Evolutionary conservation across 176 grass and related monocot species (phyloP), one percentile per base, ranked within the genome.

Genomic region (Poa annua): DNA sequence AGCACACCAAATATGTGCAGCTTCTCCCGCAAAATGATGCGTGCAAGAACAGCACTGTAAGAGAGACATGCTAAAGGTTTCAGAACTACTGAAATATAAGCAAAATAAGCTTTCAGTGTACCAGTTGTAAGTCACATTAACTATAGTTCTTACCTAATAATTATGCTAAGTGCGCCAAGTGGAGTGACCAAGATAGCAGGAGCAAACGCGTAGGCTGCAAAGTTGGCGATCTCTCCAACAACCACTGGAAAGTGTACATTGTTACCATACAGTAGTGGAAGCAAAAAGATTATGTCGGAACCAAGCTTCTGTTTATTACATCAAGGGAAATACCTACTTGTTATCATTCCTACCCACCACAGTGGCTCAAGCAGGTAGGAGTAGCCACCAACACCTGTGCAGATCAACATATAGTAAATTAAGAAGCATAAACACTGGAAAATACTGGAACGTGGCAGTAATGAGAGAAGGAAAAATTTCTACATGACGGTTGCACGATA

Each of bases 121-220:
- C 16, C 21, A 35, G n/a, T 53, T 76, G 2, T 65, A 81, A 6
- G 81, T 75, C 51, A 45, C 62, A 75, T 33, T 20, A 16, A 35
- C 21, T 26, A 5, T 24, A 47, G 51, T 62, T 41, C 42, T 8
- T 56, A 87, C 96, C 96, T 98, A 70, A 98, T 98, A 61, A 98
- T 98, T 81, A 98, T 93, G 80, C 96, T 98, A 71, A 98, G 90
- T 51, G 96, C 96, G 84, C 96, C 96, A 80, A 98, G 92, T 77
- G 96, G 96, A 77, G 96, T 98, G 48, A 98, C 96, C 85, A 98
- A 78, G 74, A 98, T 98, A 86, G 96, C 96, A 80, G 96, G 96
- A 89, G 96, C 96, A 82, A 98, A 98, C 39, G 96, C 96, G 15
- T 98, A 98, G 54, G 96, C 96, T 14, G 92, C 96, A 71, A 98